Evolutionary conservation across 345 rosid species (phyloP).

Genomic region (Draba incana): DNA sequence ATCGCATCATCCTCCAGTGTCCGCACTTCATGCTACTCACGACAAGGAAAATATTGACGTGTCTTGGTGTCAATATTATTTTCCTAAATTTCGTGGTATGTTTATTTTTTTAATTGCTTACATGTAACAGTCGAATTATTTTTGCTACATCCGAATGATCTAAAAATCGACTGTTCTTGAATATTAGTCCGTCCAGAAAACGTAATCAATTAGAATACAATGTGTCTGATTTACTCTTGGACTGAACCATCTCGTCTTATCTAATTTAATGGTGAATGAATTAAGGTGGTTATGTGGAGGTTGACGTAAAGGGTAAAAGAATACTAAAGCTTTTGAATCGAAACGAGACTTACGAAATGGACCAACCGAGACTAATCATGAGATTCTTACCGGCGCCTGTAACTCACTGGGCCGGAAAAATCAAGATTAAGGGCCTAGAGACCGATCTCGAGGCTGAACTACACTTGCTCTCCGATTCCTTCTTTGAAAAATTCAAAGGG

Average conservation of each 20-base stretch:
- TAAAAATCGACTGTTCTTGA: not conserved
- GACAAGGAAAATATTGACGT: conserved; percentile 62
- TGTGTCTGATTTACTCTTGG: not conserved
- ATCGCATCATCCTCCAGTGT: conserved; percentile 85
- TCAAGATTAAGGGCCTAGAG: conserved; percentile 60
- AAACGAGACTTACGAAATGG: conserved; percentile 76
- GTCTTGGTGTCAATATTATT: conserved; percentile 58
- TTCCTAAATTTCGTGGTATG: conserved; percentile 70
- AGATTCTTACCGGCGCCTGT: conserved; percentile 63
- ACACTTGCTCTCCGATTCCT: conserved; percentile 50
- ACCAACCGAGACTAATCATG: conserved; percentile 61
- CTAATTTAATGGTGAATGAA: conserved; percentile 14
- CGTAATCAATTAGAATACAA: not conserved
- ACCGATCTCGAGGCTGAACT: conserved; percentile 73
- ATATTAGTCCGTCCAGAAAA: not conserved
- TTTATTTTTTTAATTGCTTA: not conserved
- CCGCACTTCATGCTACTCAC: conserved; percentile 88
- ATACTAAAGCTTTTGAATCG: conserved; percentile 55
- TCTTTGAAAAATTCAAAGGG: conserved; percentile 46
- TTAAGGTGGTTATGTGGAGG: conserved; percentile 67
- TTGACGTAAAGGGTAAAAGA: conserved; percentile 67
- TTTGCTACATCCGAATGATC: not conserved
- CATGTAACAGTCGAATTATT: not conserved
- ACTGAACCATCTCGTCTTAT: not conserved
- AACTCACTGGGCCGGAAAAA: conserved; percentile 68